phyloP scores from a whole-genome alignment of 768 basidiomycete species.

The Auriscalpium vulgare region DNA sequence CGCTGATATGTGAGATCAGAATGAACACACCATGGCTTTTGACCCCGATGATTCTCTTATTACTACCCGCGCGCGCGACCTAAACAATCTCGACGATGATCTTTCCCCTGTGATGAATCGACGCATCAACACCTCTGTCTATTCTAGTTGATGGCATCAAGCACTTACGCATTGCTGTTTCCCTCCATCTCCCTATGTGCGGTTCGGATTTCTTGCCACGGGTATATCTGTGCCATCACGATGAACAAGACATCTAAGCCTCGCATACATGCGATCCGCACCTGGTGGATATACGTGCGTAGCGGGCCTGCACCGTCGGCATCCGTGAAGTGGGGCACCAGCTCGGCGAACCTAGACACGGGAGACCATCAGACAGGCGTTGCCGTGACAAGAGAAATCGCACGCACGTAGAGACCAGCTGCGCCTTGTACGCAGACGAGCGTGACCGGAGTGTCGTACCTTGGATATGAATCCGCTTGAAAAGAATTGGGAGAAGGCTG shows the following conservation, averaged over 20 bases:
- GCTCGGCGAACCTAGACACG: slow-evolving; percentile 38
- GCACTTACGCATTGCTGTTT: slow-evolving; percentile 46
- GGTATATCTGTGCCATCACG: slow-evolving; percentile 48
- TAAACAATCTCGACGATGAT: slow-evolving; percentile 19
- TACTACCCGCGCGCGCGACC: too few relatives aligned
- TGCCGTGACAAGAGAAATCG: neutral
- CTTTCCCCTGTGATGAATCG: slow-evolving; percentile 16
- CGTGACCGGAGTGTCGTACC: slow-evolving; percentile 83
- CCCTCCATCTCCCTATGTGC: slow-evolving; percentile 83
- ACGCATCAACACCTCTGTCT: neutral
- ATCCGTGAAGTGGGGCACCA: slow-evolving; percentile 53
- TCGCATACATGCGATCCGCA: slow-evolving; percentile 20
- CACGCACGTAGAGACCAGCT: slow-evolving; percentile 52
- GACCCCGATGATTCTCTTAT: too few relatives aligned
- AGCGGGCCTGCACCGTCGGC: slow-evolving; percentile 49
- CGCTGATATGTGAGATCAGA: too few relatives aligned
- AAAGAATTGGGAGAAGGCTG: slow-evolving; percentile 61
- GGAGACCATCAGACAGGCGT: neutral
- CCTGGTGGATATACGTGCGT: slow-evolving; percentile 75
- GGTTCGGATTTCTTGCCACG: slow-evolving; percentile 69
- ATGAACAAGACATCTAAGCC: neutral
- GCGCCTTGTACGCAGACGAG: slow-evolving; percentile 65
- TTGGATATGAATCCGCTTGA: slow-evolving; percentile 81
- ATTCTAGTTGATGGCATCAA: neutral
- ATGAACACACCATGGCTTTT: too few relatives aligned